phyloP scores from a whole-genome alignment of 2,329 filamentous ascomycete genomes.

The Pleomassaria siparia region DNA sequence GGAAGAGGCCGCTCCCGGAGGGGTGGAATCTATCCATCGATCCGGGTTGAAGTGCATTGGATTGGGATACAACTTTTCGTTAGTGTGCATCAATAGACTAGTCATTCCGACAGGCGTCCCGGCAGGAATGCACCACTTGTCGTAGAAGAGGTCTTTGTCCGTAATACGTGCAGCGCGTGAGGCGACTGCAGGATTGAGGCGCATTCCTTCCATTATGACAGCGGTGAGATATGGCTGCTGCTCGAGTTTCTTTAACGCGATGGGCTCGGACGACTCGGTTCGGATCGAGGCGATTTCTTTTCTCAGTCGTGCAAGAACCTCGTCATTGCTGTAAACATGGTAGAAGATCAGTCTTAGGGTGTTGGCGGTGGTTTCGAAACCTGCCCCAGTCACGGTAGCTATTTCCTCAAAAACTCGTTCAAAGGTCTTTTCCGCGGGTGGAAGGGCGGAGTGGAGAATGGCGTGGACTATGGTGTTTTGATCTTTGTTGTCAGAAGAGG shows the following conservation, averaged over 20 bases:
- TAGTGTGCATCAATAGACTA: conserved; percentile 27
- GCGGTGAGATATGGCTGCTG: conserved; percentile 22
- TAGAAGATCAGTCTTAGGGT: conserved; percentile 21
- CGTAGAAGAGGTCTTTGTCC: conserved; percentile 14
- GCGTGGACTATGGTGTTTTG: conserved; percentile 8
- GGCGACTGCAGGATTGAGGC: conserved; percentile 26
- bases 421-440: conserved; percentile 14
- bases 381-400: conserved; percentile 27
- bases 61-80: conserved; percentile 23
- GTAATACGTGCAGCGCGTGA: conserved; percentile 22
- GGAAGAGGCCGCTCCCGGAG: background rate
- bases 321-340: conserved; percentile 21
- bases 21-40: conserved; percentile 23
- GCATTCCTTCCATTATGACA: conserved; percentile 24
- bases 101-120: conserved; percentile 36
- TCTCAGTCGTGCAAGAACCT: conserved; percentile 13
- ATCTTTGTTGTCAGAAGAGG: background rate
- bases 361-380: conserved; percentile 28
- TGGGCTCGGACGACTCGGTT: conserved; percentile 4
- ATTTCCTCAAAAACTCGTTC: conserved; percentile 24
- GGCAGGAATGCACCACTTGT: conserved; percentile 18
- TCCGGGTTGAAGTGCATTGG: conserved; percentile 26
- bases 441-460: conserved; percentile 14
- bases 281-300: conserved; percentile 13
- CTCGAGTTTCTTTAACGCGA: conserved; percentile 12